phyloP scores from a whole-genome alignment of 1,284 basidiomycete genomes.

The Cutaneotrichosporon daszewskae region DNA sequence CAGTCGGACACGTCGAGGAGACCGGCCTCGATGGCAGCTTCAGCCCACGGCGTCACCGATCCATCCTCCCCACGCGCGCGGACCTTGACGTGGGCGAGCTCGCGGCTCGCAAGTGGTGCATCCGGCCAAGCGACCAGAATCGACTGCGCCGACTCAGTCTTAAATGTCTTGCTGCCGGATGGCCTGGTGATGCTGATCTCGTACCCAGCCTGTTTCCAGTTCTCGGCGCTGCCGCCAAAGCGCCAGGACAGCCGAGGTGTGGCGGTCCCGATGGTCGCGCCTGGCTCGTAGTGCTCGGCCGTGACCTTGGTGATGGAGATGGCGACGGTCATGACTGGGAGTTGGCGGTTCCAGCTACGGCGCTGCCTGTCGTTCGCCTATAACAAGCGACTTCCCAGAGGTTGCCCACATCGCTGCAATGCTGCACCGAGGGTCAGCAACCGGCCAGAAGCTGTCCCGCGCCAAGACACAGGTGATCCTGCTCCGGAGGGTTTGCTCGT shows the following conservation, averaged over 20 bases:
- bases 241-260: conserved; percentile 34
- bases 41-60: conserved; percentile 12
- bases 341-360: too few species aligned
- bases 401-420: too few species aligned
- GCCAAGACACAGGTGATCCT: too few species aligned
- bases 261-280: conserved; percentile 17
- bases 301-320: conserved; percentile 3
- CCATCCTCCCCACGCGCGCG: conserved; percentile 18
- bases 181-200: conserved; percentile 19
- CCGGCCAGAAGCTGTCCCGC: too few species aligned
- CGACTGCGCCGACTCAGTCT: conserved; percentile 12
- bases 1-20: conserved; percentile 24
- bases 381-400: too few species aligned
- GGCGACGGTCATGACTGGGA: neutral
- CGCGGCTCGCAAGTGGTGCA: conserved; percentile 19
- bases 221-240: conserved; percentile 12
- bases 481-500: too few species aligned
- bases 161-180: conserved; percentile 13
- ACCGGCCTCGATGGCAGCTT: conserved; percentile 23
- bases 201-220: conserved; percentile 32
- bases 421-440: too few species aligned
- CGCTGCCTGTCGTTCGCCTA: too few species aligned
- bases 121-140: conserved; percentile 34
- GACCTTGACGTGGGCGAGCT: conserved; percentile 18
- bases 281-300: conserved; percentile 27